These are phyloP conservation scores for Claviceps quebecensis DNA, from an alignment of 2,329 filamentous ascomycete species.

Conservation along the genomic window DNA sequence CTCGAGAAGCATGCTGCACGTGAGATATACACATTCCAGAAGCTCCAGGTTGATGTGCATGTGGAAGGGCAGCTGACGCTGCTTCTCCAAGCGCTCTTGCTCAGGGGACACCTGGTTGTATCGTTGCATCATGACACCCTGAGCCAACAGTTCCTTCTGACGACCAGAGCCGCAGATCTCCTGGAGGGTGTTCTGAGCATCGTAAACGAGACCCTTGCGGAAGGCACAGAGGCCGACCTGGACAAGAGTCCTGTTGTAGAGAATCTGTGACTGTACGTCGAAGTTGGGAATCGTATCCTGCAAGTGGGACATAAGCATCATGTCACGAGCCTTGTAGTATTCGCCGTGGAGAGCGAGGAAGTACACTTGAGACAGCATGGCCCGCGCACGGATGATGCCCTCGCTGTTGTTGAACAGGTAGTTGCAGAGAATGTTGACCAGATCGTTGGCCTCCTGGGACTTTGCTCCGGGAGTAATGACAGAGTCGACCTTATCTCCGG, in stretches of 20 bases:
- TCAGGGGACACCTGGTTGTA: constrained; percentile 94
- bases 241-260: constrained; percentile 95
- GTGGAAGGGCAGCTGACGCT: constrained; percentile 96
- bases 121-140: constrained; percentile 96
- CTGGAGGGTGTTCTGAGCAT: constrained; percentile 92
- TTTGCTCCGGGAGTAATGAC: constrained; percentile 61
- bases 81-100: constrained; percentile 92
- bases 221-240: constrained; percentile 98
- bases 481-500: constrained; percentile 59
- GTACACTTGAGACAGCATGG: constrained; percentile 98
- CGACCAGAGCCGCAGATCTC: constrained; percentile 96
- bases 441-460: constrained; percentile 52
- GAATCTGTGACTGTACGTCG: constrained; percentile 91
- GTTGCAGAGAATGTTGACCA: constrained; percentile 81
- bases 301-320: constrained; percentile 99
- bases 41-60: constrained; percentile 99
- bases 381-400: constrained; percentile 86
- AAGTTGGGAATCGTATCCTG: constrained; percentile 96
- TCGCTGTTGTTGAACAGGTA: constrained; percentile 92
- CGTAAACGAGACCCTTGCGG: constrained; percentile 90
- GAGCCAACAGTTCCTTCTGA: constrained; percentile 93
- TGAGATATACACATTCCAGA: constrained; percentile 94
- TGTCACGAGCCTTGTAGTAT: constrained; percentile 94
- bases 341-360: constrained; percentile 94
- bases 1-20: constrained; percentile 97